These are phyloP conservation scores for Epichloe gansuensis DNA, from an alignment of 2,329 filamentous ascomycete species.

Conservation along the genomic window DNA sequence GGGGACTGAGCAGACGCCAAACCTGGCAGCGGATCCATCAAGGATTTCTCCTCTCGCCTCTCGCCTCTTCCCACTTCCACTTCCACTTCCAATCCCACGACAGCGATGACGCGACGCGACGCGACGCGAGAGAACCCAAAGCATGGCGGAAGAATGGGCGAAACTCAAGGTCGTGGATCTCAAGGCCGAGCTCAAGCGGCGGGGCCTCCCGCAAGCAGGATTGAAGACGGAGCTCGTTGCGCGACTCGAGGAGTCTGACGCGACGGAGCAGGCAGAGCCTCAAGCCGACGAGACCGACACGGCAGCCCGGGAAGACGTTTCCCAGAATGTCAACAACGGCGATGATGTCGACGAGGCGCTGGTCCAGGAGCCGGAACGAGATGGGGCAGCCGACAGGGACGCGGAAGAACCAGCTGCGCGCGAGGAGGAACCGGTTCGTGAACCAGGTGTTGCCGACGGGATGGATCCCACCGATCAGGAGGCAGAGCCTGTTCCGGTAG, in stretches of 20 bases:
- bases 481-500: not conserved
- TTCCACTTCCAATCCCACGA: no score
- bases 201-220: slow-evolving; percentile 55
- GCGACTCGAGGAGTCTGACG: slow-evolving; percentile 34
- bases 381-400: not conserved
- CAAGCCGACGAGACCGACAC: not conserved
- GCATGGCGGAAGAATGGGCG: slow-evolving; percentile 28
- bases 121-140: no score
- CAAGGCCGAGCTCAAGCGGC: slow-evolving; percentile 59
- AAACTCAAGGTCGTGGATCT: slow-evolving; percentile 63
- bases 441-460: not conserved
- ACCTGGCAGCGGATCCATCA: no score
- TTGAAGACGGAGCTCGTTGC: slow-evolving; percentile 61
- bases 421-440: not conserved
- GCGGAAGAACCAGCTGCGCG: not conserved
- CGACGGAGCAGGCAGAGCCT: not conserved
- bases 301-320: not conserved
- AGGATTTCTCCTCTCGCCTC: no score
- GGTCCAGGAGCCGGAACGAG: not conserved
- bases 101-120: no score
- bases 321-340: not conserved
- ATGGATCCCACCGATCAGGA: not conserved
- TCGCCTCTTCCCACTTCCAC: no score
- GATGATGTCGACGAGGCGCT: not conserved
- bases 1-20: no score